Percentiles rank a stretch among this genome's conserved stretches.
phyloP scores from a whole-genome alignment of 768 basidiomycete species.

The Mycena galericulata region DNA sequence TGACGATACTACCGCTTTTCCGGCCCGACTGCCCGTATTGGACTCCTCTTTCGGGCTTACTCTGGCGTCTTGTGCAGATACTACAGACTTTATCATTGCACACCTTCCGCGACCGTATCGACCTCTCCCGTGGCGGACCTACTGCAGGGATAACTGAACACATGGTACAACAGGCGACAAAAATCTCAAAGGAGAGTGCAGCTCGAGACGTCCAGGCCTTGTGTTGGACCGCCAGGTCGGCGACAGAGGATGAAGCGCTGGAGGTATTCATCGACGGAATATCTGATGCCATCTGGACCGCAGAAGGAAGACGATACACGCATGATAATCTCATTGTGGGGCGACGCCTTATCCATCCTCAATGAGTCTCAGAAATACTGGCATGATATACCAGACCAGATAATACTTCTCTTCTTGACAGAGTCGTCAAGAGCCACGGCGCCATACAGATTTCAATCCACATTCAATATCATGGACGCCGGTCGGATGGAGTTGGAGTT shows the following conservation, averaged over 20 bases:
- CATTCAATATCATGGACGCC: not conserved
- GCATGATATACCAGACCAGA: not conserved
- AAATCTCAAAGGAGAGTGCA: not conserved
- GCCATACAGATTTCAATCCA: constrained; percentile 2
- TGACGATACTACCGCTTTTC: constrained; percentile 1
- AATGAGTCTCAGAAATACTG: not conserved
- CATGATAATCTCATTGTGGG: not conserved
- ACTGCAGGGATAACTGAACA: not conserved
- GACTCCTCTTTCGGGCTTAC: constrained; percentile 13
- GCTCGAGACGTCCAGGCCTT: constrained; percentile 2
- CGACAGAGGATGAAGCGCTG: not conserved
- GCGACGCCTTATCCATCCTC: not conserved
- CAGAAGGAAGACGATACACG: not conserved
- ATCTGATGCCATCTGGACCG: not conserved
- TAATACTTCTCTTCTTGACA: not conserved
- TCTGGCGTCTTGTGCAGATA: not conserved
- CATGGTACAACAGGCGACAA: not conserved
- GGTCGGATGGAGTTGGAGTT: not conserved
- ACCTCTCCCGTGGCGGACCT: not conserved
- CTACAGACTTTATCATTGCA: not conserved
- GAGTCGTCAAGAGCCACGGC: not conserved
- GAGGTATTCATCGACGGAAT: constrained; percentile 2
- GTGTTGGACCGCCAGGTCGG: not conserved
- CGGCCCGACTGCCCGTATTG: constrained; percentile 7
- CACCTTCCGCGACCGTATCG: not conserved